Evolutionary conservation across 805 yeast species (phyloP).

Genomic region (Wickerhamomyces strasburgensis): DNA sequence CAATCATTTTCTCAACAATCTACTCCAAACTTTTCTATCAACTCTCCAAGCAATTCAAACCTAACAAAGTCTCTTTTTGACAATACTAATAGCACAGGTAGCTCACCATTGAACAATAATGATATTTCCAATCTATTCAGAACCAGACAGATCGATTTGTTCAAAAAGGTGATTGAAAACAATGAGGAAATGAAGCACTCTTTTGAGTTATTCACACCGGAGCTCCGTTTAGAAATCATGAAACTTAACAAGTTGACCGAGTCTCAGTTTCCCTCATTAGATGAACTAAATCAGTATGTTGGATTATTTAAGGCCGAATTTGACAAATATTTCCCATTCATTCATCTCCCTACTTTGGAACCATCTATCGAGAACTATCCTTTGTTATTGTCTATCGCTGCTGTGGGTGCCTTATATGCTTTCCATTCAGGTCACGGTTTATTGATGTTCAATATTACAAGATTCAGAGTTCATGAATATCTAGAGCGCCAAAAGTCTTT

Average conservation of each 20-base stretch:
- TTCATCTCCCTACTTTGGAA: constrained; percentile 62
- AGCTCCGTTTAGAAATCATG: constrained; percentile 51
- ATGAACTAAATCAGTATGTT: constrained; percentile 72
- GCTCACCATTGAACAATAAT: constrained; percentile 23
- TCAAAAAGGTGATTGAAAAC: constrained; percentile 37
- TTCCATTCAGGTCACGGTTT: constrained; percentile 76
- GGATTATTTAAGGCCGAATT: constrained; percentile 73
- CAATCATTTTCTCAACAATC: background rate
- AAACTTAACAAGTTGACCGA: constrained; percentile 46
- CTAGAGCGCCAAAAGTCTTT: constrained; percentile 41
- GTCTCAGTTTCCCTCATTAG: constrained; percentile 65
- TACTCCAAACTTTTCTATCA: constrained; percentile 1
- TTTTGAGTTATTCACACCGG: constrained; percentile 41
- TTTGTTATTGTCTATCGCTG: constrained; percentile 71
- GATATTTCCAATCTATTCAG: constrained; percentile 60
- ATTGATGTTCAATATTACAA: constrained; percentile 61
- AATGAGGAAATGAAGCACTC: constrained; percentile 11
- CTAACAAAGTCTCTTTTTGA: background rate
- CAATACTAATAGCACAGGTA: background rate
- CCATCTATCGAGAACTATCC: constrained; percentile 55
- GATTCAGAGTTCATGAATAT: constrained; percentile 59
- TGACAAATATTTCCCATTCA: constrained; percentile 77
- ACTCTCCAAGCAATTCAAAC: background rate
- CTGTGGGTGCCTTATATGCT: constrained; percentile 84
- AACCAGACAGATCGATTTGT: constrained; percentile 61